phyloP scores from a whole-genome alignment of 2,329 filamentous ascomycete genomes.

The Fusarium metavorans region DNA sequence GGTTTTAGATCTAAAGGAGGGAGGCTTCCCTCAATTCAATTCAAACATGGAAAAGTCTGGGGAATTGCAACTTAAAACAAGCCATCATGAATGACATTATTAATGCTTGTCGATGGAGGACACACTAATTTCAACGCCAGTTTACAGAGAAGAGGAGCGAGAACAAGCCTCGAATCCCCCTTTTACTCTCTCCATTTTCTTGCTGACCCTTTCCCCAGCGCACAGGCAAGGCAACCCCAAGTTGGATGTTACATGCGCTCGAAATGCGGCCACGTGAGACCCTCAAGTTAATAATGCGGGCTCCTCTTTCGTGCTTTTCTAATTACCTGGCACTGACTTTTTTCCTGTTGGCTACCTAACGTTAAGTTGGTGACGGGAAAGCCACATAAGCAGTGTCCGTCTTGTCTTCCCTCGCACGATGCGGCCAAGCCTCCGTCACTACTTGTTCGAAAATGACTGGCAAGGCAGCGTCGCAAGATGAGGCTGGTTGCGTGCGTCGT shows the following conservation, averaged over 20 bases:
- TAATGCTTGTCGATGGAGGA: neutral
- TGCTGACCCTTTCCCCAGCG: conserved; percentile 12
- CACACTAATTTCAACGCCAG: neutral
- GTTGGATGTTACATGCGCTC: conserved; percentile 29
- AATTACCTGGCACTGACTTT: neutral
- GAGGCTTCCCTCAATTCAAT: neutral
- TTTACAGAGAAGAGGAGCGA: neutral
- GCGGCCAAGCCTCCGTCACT: neutral
- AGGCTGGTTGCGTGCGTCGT: conserved; percentile 3
- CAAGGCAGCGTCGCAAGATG: neutral
- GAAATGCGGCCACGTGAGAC: conserved; percentile 33
- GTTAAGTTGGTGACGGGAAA: neutral
- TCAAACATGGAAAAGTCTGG: conserved; percentile 1
- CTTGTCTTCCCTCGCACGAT: neutral
- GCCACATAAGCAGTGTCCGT: neutral
- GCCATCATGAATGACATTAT: neutral
- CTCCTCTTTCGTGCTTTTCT: neutral
- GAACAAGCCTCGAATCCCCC: neutral
- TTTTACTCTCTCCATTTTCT: neutral
- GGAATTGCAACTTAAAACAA: conserved; percentile 9
- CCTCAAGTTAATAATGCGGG: conserved; percentile 11
- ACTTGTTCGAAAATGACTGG: neutral
- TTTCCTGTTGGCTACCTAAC: neutral
- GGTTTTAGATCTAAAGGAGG: conserved; percentile 2
- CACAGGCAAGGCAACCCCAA: conserved; percentile 10